These are phyloP conservation scores for Amauroascus niger DNA, from an alignment of 2,329 filamentous ascomycete species.

Conservation along the genomic window DNA sequence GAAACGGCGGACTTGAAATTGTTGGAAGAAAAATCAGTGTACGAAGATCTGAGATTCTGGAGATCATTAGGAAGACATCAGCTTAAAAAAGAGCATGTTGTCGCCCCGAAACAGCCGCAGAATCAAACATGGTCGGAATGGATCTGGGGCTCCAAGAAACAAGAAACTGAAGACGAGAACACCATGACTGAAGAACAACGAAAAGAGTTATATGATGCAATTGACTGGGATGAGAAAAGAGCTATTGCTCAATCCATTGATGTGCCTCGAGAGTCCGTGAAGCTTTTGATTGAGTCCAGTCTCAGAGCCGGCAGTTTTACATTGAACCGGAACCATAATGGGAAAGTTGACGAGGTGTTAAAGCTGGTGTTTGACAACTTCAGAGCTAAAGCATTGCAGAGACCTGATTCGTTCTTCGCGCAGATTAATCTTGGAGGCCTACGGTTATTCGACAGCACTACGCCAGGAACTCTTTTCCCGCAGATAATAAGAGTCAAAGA, in stretches of 20 bases:
- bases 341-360: slow-evolving; percentile 68
- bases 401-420: slow-evolving; percentile 80
- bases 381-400: slow-evolving; percentile 76
- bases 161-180: slow-evolving; percentile 62
- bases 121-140: slow-evolving; percentile 85
- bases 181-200: slow-evolving; percentile 92
- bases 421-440: slow-evolving; percentile 87
- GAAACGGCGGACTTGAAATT: slow-evolving; percentile 64
- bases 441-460: slow-evolving; percentile 91
- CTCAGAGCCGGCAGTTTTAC: slow-evolving; percentile 96
- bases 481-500: slow-evolving; percentile 96
- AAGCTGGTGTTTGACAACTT: slow-evolving; percentile 92
- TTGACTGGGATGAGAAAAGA: slow-evolving; percentile 97
- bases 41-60: slow-evolving; percentile 97
- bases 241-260: slow-evolving; percentile 81
- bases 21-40: slow-evolving; percentile 78
- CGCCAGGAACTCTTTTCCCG: slow-evolving; percentile 77
- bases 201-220: slow-evolving; percentile 92
- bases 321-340: slow-evolving; percentile 72
- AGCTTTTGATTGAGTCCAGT: slow-evolving; percentile 83
- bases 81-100: slow-evolving; percentile 86
- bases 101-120: slow-evolving; percentile 54
- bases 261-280: slow-evolving; percentile 79
- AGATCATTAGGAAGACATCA: slow-evolving; percentile 87
- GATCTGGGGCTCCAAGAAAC: slow-evolving; percentile 74